These are phyloP conservation scores for Botrytis aclada DNA, from an alignment of 2,329 filamentous ascomycete species.

Conservation along the genomic window DNA sequence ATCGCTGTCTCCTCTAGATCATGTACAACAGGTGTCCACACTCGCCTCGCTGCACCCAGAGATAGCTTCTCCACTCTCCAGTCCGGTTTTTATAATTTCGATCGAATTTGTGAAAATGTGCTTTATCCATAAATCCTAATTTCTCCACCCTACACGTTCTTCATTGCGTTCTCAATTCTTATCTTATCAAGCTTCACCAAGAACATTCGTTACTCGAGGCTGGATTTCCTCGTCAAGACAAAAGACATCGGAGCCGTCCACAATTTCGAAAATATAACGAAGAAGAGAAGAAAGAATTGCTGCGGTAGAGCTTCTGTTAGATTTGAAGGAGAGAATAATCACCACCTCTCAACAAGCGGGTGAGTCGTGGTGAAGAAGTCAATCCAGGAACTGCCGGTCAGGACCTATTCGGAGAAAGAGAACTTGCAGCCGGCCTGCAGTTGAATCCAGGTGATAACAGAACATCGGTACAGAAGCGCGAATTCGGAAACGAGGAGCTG, in stretches of 20 bases:
- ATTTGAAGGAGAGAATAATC: not conserved
- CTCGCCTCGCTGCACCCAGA: conserved; percentile 4
- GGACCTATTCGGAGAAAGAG: not conserved
- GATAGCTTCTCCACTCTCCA: conserved; percentile 6
- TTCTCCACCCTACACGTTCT: conserved; percentile 12
- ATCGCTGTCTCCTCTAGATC: conserved; percentile 11
- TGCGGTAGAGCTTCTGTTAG: not conserved
- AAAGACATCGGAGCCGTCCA: not conserved
- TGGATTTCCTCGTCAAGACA: conserved; percentile 18
- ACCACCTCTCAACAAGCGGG: not conserved
- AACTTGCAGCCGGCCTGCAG: not conserved
- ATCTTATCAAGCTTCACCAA: not conserved
- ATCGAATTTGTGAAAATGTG: not conserved
- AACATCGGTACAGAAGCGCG: not conserved
- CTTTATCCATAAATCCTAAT: conserved; percentile 8
- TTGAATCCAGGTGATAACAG: too few relatives aligned
- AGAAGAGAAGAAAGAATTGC: not conserved
- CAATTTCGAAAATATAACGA: not conserved
- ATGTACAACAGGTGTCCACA: conserved; percentile 15
- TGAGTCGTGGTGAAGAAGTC: not conserved
- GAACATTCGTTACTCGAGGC: conserved; percentile 13
- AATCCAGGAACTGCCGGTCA: conserved; percentile 16
- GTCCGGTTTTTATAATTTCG: not conserved
- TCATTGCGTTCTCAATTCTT: conserved; percentile 4
- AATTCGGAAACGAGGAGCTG: not conserved